A percentile compares a stretch with the other conserved stretches of the same genome.
Evolutionary conservation across 202 grass and related monocot genomes (phyloP).

Genomic region (Setaria viridis): DNA sequence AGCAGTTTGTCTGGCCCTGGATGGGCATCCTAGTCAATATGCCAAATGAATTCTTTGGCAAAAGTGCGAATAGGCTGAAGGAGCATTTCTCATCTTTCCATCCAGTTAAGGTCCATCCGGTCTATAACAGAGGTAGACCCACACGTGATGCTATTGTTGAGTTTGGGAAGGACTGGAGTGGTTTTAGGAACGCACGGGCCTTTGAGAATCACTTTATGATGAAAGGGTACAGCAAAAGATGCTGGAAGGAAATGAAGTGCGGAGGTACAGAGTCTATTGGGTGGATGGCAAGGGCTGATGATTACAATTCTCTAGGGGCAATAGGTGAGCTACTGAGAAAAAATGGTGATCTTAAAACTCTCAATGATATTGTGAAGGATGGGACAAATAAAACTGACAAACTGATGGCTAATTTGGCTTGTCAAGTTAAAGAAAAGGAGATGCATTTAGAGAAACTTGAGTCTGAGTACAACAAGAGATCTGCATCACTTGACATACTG

Average conservation of each 20-base stretch:
- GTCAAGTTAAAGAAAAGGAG: slow-evolving; percentile 61
- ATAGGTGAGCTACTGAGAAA: slow-evolving; percentile 76
- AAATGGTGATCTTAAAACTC: slow-evolving; percentile 71
- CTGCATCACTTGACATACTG: slow-evolving; percentile 55
- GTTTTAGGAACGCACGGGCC: slow-evolving; percentile 65
- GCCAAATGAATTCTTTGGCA: slow-evolving; percentile 70
- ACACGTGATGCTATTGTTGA: slow-evolving; percentile 77
- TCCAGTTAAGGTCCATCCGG: slow-evolving; percentile 66
- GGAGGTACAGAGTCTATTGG: slow-evolving; percentile 53
- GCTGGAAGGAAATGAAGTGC: slow-evolving; percentile 56
- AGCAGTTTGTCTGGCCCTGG: slow-evolving; percentile 89
- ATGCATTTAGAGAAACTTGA: slow-evolving; percentile 58
- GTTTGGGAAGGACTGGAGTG: slow-evolving; percentile 74
- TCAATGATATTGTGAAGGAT: slow-evolving; percentile 59
- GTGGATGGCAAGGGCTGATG: slow-evolving; percentile 77
- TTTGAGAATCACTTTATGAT: slow-evolving; percentile 73
- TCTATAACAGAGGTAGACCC: slow-evolving; percentile 68
- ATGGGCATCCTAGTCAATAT: slow-evolving; percentile 79
- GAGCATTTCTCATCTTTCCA: slow-evolving; percentile 62
- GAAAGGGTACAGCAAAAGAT: slow-evolving; percentile 52
- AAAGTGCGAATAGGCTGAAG: slow-evolving; percentile 84
- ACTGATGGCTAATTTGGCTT: slow-evolving; percentile 64
- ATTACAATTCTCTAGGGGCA: slow-evolving; percentile 61
- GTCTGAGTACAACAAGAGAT: slow-evolving; percentile 58
- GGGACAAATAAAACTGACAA: slow-evolving; percentile 59